phyloP scores from a whole-genome alignment of 306 rosid genomes.

The Alnus glutinosa region DNA sequence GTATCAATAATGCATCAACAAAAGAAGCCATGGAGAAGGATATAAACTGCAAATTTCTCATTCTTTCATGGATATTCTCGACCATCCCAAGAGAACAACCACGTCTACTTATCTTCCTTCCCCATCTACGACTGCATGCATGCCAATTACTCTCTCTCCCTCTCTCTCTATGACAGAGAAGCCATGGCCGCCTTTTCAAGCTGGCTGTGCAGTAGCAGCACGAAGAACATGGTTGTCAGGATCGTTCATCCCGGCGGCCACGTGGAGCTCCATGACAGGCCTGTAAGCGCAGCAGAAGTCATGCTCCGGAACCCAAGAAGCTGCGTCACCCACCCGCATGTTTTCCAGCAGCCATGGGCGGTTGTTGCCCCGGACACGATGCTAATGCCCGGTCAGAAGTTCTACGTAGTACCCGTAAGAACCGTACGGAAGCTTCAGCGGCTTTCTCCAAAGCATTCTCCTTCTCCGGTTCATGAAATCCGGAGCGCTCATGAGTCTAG shows the following conservation, averaged over 20 bases:
- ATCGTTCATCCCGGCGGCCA: slow-evolving; percentile 66
- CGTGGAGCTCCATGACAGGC: slow-evolving; percentile 59
- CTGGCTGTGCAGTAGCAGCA: slow-evolving; percentile 44
- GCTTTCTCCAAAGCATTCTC: slow-evolving; percentile 41
- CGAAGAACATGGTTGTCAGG: slow-evolving; percentile 47
- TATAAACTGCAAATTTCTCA: not conserved
- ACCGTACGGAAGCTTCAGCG: slow-evolving; percentile 59
- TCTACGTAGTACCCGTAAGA: slow-evolving; percentile 58
- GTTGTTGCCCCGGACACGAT: slow-evolving; percentile 60
- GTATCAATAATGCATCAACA: slow-evolving; percentile 32
- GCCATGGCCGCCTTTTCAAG: slow-evolving; percentile 46
- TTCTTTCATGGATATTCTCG: not conserved
- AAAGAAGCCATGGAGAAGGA: not conserved
- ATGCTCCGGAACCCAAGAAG: slow-evolving; percentile 52
- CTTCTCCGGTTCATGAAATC: slow-evolving; percentile 31
- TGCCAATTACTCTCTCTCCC: slow-evolving; percentile 16
- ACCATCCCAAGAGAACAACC: slow-evolving; percentile 20
- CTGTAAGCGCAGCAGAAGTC: slow-evolving; percentile 58
- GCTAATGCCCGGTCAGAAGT: slow-evolving; percentile 61
- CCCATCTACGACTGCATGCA: too few species aligned
- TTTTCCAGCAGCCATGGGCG: slow-evolving; percentile 75
- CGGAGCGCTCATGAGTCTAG: slow-evolving; percentile 14
- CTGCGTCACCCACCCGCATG: slow-evolving; percentile 50
- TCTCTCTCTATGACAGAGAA: slow-evolving; percentile 2
- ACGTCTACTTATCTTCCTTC: slow-evolving; percentile 16